Evolutionary conservation across 768 basidiomycete genomes (phyloP).

Genomic region (Amanita fuliginea): DNA sequence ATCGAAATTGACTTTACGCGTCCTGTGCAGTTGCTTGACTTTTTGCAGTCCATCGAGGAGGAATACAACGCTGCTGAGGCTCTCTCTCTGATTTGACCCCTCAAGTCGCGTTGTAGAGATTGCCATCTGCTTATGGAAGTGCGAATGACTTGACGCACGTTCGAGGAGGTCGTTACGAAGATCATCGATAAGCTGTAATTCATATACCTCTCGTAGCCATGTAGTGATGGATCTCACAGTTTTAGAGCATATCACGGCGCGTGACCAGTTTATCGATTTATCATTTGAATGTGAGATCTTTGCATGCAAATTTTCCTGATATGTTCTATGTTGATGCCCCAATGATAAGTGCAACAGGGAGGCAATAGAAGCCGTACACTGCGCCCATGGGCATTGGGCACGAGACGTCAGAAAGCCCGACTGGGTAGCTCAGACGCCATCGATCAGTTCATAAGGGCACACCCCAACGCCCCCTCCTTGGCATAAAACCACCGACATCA

Average conservation of each 20-base stretch:
- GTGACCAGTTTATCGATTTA: too few species aligned
- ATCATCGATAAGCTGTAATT: not conserved
- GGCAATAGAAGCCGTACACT: not conserved
- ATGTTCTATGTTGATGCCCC: not conserved
- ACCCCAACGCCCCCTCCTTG: not conserved
- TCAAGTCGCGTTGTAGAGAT: not conserved
- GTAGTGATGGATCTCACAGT: too few species aligned
- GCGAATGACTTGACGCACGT: not conserved
- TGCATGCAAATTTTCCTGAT: not conserved
- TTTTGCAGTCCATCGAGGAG: constrained; percentile 45
- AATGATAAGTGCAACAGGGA: not conserved
- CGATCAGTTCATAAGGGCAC: too few species aligned
- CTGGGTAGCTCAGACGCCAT: not conserved
- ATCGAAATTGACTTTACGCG: not conserved
- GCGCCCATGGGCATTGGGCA: not conserved
- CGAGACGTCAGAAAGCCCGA: not conserved
- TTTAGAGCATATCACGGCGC: too few species aligned
- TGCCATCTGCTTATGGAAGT: not conserved
- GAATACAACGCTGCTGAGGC: constrained; percentile 25
- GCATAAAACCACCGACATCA: not conserved
- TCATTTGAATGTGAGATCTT: too few species aligned
- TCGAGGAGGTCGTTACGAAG: not conserved
- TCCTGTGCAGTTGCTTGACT: constrained; percentile 46
- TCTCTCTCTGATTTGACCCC: not conserved
- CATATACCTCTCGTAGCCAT: not conserved